Evolutionary conservation across 2,329 filamentous ascomycete genomes (phyloP), one percentile per base, ranked within the genome.

Genomic region (Hymenoscyphus infarciens): DNA sequence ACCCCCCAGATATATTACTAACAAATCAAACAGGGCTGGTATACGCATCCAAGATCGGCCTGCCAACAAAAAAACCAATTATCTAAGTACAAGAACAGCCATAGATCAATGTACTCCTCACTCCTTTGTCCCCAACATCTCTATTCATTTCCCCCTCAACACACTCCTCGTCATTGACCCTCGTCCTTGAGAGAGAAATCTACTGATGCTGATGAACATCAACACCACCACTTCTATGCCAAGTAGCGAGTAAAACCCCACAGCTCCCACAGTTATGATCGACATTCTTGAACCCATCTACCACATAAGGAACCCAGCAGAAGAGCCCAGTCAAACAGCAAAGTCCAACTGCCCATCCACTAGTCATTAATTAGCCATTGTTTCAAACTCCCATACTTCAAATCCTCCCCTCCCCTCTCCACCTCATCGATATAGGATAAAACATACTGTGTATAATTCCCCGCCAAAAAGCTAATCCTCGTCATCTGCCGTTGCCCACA

Each of bases 401-500:
- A n/a, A n/a, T n/a, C n/a, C n/a, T n/a, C n/a, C n/a, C n/a, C n/a
- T n/a, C n/a, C n/a, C n/a, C n/a, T n/a, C n/a, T n/a, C n/a, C n/a
- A n/a, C n/a, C n/a, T n/a, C n/a, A n/a, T n/a, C n/a, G n/a, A n/a
- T n/a, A n/a, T n/a, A 11, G 13, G 29, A n/a, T 55, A 15, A 6
- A 49, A 60, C 64, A 52, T 60, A 64, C 62, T 64, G 64, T 13
- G 59, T 60, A 55, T 39, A 57, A 15, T 58, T 58, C 35, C 64
- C 64, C 16, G 52, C 56, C 19, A 61, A 58, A 56, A 49, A 56
- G 6, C 19, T 53, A 25, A 61, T 60, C 31, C 53, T 49, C 5
- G 63, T 66, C 64, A 66, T 64, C 16, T 38, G 22, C 19, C 63
- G 55, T 31, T 65, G 64, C 13, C 64, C 63, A 53, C 64, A 66